Conservation (phyloP, 2,329 filamentous ascomycete species). For the Ophiostoma piceae region DNA sequence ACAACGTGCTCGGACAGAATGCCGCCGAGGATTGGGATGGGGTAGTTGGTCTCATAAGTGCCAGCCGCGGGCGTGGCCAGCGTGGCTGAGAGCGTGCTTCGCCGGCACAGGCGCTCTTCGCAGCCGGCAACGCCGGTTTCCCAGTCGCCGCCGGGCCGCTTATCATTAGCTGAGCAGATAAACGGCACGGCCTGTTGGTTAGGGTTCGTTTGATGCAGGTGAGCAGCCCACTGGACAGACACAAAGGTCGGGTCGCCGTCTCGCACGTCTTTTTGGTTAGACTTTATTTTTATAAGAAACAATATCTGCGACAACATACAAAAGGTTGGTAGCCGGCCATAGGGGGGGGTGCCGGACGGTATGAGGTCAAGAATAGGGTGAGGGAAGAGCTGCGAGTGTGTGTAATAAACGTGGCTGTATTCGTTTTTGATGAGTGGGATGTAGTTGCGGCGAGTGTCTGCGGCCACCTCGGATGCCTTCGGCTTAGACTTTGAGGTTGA, state of each 20-base stretch:
- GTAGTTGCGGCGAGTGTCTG: slow-evolving; percentile 65
- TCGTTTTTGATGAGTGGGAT: slow-evolving; percentile 59
- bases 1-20: slow-evolving; percentile 67
- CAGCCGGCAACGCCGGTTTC: slow-evolving; percentile 57
- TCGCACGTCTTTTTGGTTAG: slow-evolving; percentile 40
- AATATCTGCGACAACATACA: slow-evolving; percentile 29
- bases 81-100: slow-evolving; percentile 67
- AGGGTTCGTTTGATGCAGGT: slow-evolving; percentile 19
- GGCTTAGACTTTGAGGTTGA: slow-evolving; percentile 41
- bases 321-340: slow-evolving; percentile 42
- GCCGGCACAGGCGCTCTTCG: slow-evolving; percentile 67
- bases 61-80: slow-evolving; percentile 56
- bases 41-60: slow-evolving; percentile 55
- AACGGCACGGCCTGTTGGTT: slow-evolving; percentile 51
- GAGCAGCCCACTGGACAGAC: slow-evolving; percentile 51
- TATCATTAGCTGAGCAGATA: slow-evolving; percentile 71
- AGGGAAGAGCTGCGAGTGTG: slow-evolving; percentile 55
- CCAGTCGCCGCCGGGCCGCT: slow-evolving; percentile 74
- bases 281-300: neutral
- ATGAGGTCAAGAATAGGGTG: slow-evolving; percentile 46
- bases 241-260: slow-evolving; percentile 55
- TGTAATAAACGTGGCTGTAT: slow-evolving; percentile 50
- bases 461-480: slow-evolving; percentile 64
- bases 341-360: slow-evolving; percentile 32
- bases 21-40: slow-evolving; percentile 63